Percentiles rank a stretch among this genome's conserved stretches.
These are phyloP conservation scores for Candida saitoana DNA, from an alignment of 805 yeast genomes.

Conservation along the genomic window DNA sequence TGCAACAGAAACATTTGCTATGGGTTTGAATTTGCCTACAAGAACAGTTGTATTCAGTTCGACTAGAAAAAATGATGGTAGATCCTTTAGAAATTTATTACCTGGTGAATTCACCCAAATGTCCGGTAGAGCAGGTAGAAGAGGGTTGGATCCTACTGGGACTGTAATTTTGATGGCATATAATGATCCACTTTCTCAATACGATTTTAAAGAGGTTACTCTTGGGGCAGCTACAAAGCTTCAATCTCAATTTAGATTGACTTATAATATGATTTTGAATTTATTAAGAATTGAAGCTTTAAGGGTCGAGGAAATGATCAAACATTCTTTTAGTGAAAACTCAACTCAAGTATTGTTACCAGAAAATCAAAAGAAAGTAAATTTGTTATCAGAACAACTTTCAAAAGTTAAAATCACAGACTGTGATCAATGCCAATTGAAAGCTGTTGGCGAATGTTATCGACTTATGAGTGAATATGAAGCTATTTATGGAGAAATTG, in stretches of 20 bases:
- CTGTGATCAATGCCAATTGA: slow-evolving; percentile 33
- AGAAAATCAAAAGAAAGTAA: slow-evolving; percentile 70
- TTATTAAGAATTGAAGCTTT: slow-evolving; percentile 88
- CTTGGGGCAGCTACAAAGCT: slow-evolving; percentile 88
- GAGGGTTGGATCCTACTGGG: slow-evolving; percentile 91
- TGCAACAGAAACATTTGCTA: slow-evolving; percentile 98
- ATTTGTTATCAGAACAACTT: slow-evolving; percentile 48
- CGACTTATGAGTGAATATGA: slow-evolving; percentile 44
- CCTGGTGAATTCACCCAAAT: slow-evolving; percentile 99
- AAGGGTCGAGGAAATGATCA: slow-evolving; percentile 97
- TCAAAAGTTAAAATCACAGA: slow-evolving; percentile 29
- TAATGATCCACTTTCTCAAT: slow-evolving; percentile 53
- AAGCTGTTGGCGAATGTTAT: slow-evolving; percentile 45
- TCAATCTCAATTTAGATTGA: slow-evolving; percentile 86
- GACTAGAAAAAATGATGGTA: slow-evolving; percentile 86
- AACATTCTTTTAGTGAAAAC: slow-evolving; percentile 91
- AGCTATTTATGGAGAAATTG: slow-evolving; percentile 40
- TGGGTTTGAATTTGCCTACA: slow-evolving; percentile 96
- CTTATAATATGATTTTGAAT: slow-evolving; percentile 93
- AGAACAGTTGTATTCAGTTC: slow-evolving; percentile 91
- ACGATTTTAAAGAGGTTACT: slow-evolving; percentile 71
- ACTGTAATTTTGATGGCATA: slow-evolving; percentile 92
- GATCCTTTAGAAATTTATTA: slow-evolving; percentile 68
- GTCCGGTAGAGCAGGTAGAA: slow-evolving; percentile 98
- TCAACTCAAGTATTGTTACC: slow-evolving; percentile 80